phyloP scores from a whole-genome alignment of 2,329 filamentous ascomycete species.

The Pyrenochaeta sp. region DNA sequence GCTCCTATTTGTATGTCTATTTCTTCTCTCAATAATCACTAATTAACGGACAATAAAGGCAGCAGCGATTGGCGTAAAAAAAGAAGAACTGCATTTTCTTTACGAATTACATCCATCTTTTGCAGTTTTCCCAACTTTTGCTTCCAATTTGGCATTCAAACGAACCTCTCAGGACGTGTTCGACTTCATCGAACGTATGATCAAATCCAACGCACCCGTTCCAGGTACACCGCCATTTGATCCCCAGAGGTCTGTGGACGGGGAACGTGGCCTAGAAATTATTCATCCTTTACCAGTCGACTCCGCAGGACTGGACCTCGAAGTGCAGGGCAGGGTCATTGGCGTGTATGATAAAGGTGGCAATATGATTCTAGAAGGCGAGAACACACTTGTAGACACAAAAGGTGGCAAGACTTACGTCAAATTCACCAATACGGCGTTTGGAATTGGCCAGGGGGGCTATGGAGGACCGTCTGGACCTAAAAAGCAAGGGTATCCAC shows the following conservation, averaged over 20 bases:
- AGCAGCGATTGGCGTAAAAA: slow-evolving; percentile 50
- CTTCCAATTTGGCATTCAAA: slow-evolving; percentile 57
- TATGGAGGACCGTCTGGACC: slow-evolving; percentile 55
- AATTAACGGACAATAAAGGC: slow-evolving; percentile 29
- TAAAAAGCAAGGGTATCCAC: slow-evolving; percentile 36
- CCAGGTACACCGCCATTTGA: slow-evolving; percentile 54
- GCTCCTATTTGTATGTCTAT: slow-evolving; percentile 47
- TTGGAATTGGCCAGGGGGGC: slow-evolving; percentile 57
- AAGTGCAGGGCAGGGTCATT: slow-evolving; percentile 52
- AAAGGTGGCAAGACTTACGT: slow-evolving; percentile 50
- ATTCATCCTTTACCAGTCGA: slow-evolving; percentile 47
- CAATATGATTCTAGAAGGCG: slow-evolving; percentile 53
- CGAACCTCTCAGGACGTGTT: slow-evolving; percentile 56
- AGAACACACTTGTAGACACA: slow-evolving; percentile 50
- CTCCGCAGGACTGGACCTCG: slow-evolving; percentile 48
- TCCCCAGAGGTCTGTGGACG: slow-evolving; percentile 52
- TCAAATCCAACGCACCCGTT: slow-evolving; percentile 34
- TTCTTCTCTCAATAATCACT: not conserved
- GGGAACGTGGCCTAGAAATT: slow-evolving; percentile 52
- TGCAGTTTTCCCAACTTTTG: slow-evolving; percentile 57
- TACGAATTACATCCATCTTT: slow-evolving; percentile 57
- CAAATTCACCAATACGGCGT: slow-evolving; percentile 50
- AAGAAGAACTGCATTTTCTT: slow-evolving; percentile 54
- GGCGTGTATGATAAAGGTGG: slow-evolving; percentile 56
- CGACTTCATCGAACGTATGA: slow-evolving; percentile 51